Percentiles rank a stretch among this genome's conserved stretches.
Conservation (phyloP, 495 filamentous ascomycete species). For the Neurospora sp. region DNA sequence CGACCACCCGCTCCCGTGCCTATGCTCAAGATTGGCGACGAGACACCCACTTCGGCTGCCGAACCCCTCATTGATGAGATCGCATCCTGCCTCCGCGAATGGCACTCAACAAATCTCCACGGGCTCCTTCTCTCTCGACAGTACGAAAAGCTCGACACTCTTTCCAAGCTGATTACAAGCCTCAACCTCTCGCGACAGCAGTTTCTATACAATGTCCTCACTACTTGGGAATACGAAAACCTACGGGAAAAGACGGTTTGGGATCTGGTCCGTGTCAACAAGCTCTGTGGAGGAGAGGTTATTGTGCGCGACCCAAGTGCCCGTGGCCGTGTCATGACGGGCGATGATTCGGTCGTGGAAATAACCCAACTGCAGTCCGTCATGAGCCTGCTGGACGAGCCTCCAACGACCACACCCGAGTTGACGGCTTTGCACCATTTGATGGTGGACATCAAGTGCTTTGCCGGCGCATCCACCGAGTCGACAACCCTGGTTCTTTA, state of each 20-base stretch:
- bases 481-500: slow-evolving; percentile 70
- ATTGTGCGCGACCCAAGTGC: slow-evolving; percentile 84
- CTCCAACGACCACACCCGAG: slow-evolving; percentile 56
- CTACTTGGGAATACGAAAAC: slow-evolving; percentile 61
- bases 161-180: slow-evolving; percentile 66
- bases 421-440: slow-evolving; percentile 71
- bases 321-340: slow-evolving; percentile 76
- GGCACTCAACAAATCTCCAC: slow-evolving; percentile 95
- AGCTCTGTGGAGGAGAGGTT: slow-evolving; percentile 79
- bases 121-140: slow-evolving; percentile 76
- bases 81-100: slow-evolving; percentile 89
- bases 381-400: slow-evolving; percentile 86
- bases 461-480: slow-evolving; percentile 61
- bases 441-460: slow-evolving; percentile 69
- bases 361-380: slow-evolving; percentile 83
- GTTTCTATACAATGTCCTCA: slow-evolving; percentile 87
- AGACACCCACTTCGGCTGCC: slow-evolving; percentile 75
- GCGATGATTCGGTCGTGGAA: slow-evolving; percentile 86
- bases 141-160: slow-evolving; percentile 70
- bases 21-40: slow-evolving; percentile 94
- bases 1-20: slow-evolving; percentile 88
- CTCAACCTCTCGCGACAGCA: slow-evolving; percentile 78
- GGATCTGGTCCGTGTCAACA: slow-evolving; percentile 90
- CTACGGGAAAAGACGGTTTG: slow-evolving; percentile 83
- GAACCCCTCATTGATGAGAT: slow-evolving; percentile 97